Base-by-base conservation (phyloP, 2,329 filamentous ascomycete genomes). In the Sporothrix luriei region DNA sequence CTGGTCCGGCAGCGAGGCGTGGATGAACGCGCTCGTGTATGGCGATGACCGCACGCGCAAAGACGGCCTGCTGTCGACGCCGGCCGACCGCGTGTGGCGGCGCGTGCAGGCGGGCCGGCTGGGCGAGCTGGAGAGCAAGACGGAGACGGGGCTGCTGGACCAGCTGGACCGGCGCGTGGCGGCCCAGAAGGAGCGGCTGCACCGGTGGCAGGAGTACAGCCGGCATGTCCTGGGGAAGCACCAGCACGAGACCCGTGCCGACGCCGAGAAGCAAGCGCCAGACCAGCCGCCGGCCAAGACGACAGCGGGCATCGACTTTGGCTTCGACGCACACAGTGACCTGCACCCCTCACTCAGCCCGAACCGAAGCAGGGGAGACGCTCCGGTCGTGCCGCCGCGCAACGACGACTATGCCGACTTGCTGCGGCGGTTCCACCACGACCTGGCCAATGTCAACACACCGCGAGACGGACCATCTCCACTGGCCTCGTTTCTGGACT, bases 1-100 rank as follows among this genome's bases (percentile, higher is more conserved):
- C 73, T 97, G 93, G 93, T 83, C 91, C 16, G 93, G 92, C 1
- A 88, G 90, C 75, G 86, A 90, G 71, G 85, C 87, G 69, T 94
- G 93, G 90, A 84, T 92, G 74, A 85, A 92, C 62, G 83, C 87
- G 2, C 80, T 97, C 24, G 77, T 95, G 0, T 83, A 89, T 66
- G 91, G 91, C 1, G 89, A 92, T 59, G 81, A 82, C 24, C 26
- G 66, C 51, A 51, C 57, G 21, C 81, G 81, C 33, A 85, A 82
- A 43, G 90, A 91, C 71, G 84, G 83, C 0, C 81, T 95, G n/a
- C 77, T 97, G 16, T 84, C 84, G 2, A 84, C 84, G 48, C 82
- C 87, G 0, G 95, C 94, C 72, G 86, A 91, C 40, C 82, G 87
- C 10, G 86, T 95, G 0, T 96, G 91, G 91, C 79, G 84, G 6